Evolutionary conservation across 2,329 filamentous ascomycete species (phyloP), one percentile per base, ranked within the genome.

Genomic region (Pseudocercospora cruenta): DNA sequence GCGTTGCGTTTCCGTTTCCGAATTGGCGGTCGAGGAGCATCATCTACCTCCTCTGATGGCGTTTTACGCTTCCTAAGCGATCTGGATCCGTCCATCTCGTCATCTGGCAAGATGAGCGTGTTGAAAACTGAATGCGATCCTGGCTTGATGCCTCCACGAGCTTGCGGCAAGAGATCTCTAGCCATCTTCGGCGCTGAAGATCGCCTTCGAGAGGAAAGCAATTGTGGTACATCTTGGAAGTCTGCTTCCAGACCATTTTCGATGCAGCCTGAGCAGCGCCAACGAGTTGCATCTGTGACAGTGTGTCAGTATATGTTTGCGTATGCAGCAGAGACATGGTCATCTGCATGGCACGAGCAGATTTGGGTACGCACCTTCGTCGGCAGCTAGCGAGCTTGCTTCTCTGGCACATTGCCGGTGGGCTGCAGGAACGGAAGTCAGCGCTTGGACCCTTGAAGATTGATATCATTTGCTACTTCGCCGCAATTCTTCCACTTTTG

Each of bases 361-460:
- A 67, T 70, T 57, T 71, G 47, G 65, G 53, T 68, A 76, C 85
- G 78, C 85, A 93, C 91, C 86, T 78, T 89, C 85, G 67, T 87
- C 85, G 69, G 84, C 80, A 72, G 81, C 82, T 73, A 91, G 81
- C 69, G 87, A 87, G 66, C 86, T 86, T 77, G 88, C 87, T 77
- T 91, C 87, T 76, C 90, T 88, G 65, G 93, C 94, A 81, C 94
- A 97, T 85, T 95, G 91, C 78, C 91, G 89, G 83, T 98, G 94
- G 75, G 93, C 94, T 97, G 82, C 77, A 82, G 77, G 76, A 74
- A 80, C 78, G 80, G 75, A 77, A 78, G 79, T 82, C 80, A 82
- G 82, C 75, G 70, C 70, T 73, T 76, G 75, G 77, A 75, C 74
- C 76, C 76, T 74, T 71, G 70, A 71, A 71, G 51, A 59, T 68